Evolutionary conservation across 176 grass and related monocot genomes (phyloP), one percentile per base, ranked within the genome.

Genomic region (Carex littledalei): DNA sequence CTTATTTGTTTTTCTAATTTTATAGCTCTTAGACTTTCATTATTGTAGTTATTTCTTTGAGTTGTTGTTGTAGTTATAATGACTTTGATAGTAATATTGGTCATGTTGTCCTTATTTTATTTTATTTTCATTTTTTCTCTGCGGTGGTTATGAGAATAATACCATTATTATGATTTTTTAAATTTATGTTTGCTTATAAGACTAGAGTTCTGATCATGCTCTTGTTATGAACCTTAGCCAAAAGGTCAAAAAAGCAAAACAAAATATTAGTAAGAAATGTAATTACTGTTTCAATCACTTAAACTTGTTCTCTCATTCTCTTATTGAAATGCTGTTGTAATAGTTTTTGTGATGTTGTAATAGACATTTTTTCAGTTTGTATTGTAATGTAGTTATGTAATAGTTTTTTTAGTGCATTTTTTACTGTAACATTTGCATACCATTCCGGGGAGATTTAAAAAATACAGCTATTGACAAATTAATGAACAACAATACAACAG

Each of bases 321-420:
- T 89, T 83, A 16, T 62, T 32, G 66, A 24, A 65, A 65, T 91
- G 45, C 84, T 94, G 90, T 84, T 43, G 41, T 43, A 43, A 43
- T 43, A 43, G 41, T 43, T 43, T 43, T 43, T 43, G 1, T 7
- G 7, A 7, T 43, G 6, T 43, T 43, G 41, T 43, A 43, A 43
- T 43, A 43, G 6, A 43, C 6, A 43, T 43, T 43, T 43, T 43
- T 43, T 35, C 41, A 8, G 41, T 43, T 43, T 43, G 41, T 43
- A 43, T 8, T 43, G 41, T 43, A 43, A 43, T 43, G 41, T 7
- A 43, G 41, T 43, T 43, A 43, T 43, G 41, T 43, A 3, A 43
- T 43, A 43, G 6, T 3, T 43, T 43, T 43, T 43, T 6, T 0
- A 43, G 41, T 43, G 41, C 41, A 43, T 43, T 43, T 43, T 43